These are phyloP conservation scores for Rutidosis leptorrhynchoides DNA, from an alignment of 129 eudicot species.

Conservation along the genomic window DNA sequence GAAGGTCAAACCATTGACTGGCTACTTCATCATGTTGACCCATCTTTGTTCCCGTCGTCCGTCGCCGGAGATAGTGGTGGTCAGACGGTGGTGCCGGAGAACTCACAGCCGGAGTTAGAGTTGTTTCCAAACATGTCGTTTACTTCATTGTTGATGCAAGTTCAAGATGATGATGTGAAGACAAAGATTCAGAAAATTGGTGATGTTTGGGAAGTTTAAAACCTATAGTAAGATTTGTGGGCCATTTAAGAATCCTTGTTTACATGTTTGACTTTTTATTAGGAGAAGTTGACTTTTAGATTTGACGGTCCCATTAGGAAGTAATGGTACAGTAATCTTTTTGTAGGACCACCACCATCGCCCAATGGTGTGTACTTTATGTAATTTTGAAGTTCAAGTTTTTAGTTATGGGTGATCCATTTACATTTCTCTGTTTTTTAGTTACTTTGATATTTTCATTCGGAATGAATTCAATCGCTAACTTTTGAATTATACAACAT, in stretches of 20 bases:
- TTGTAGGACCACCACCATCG: slow-evolving; percentile 28
- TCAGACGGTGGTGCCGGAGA: slow-evolving; percentile 22
- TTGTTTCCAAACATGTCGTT: slow-evolving; percentile 44
- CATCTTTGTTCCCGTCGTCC: slow-evolving; percentile 29
- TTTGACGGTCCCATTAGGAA: slow-evolving; percentile 22
- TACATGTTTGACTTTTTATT: slow-evolving; percentile 17
- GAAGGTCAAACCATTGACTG: slow-evolving; percentile 50
- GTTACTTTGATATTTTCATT: too few species aligned
- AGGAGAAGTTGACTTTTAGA: slow-evolving; percentile 17
- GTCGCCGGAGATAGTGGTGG: slow-evolving; percentile 3
- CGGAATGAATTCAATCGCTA: too few species aligned
- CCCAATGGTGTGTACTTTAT: slow-evolving; percentile 8
- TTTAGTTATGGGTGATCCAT: slow-evolving; percentile 4
- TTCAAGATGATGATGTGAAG: slow-evolving; percentile 23
- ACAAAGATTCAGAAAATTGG: slow-evolving; percentile 18
- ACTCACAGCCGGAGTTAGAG: slow-evolving; percentile 34
- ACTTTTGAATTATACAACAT: too few species aligned
- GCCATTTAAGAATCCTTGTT: slow-evolving; percentile 18
- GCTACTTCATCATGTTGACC: slow-evolving; percentile 45
- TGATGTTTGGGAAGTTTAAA: slow-evolving; percentile 15
- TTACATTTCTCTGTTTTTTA: too few species aligned
- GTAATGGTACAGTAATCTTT: neutral
- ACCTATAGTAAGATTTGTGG: slow-evolving; percentile 1
- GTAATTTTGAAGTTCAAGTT: slow-evolving; percentile 20
- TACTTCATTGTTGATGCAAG: slow-evolving; percentile 51